Conservation (phyloP, 139 green algal species). For the Closterium sp. region DNA sequence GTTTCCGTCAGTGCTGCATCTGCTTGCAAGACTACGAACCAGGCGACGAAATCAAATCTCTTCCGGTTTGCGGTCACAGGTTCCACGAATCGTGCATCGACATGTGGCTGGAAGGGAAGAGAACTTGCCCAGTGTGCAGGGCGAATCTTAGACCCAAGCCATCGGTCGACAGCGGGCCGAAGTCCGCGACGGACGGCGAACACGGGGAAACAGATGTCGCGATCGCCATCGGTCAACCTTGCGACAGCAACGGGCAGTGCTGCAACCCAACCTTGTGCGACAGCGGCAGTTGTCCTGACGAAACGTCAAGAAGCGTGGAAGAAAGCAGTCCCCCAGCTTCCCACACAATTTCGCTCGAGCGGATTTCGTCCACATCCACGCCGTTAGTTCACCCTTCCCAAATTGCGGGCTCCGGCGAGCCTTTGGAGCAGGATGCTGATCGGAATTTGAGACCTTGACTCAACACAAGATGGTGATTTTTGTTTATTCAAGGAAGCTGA, state of each 20-base stretch:
- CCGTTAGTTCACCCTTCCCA: neutral
- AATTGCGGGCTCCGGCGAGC: neutral
- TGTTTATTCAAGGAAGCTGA: neutral
- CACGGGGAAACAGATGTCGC: neutral
- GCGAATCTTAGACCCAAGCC: neutral
- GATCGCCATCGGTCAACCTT: neutral
- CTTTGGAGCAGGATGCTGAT: neutral
- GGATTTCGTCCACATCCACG: neutral
- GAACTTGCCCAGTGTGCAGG: constrained; percentile 73
- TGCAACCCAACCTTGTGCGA: neutral
- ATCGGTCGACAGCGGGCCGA: neutral
- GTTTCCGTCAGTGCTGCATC: constrained; percentile 58
- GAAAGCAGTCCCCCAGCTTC: neutral
- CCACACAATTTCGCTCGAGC: neutral
- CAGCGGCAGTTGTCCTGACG: neutral
- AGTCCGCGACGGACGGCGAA: neutral
- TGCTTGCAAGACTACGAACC: constrained; percentile 74
- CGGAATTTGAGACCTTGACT: neutral
- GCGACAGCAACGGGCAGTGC: neutral
- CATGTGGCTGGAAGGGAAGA: constrained; percentile 63
- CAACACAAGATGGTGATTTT: neutral
- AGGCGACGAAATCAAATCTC: constrained; percentile 62
- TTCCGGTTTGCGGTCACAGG: constrained; percentile 65
- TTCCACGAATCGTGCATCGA: constrained; percentile 69
- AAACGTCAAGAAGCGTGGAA: neutral